Conservation (phyloP, 495 filamentous ascomycete species). For the Pyrenula aspistea region DNA sequence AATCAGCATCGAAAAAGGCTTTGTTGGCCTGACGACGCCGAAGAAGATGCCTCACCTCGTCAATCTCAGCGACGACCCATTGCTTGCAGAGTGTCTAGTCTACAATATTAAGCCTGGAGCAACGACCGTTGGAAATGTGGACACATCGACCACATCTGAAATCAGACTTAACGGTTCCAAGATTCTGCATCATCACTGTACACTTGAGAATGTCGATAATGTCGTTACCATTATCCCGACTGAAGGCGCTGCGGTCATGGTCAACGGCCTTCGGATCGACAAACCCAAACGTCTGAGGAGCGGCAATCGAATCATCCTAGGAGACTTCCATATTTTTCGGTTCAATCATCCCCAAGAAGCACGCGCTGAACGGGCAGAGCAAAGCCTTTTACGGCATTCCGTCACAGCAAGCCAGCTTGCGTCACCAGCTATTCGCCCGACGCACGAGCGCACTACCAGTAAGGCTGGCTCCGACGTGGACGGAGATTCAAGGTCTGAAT, state of each 20-base stretch:
- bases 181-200: constrained; percentile 85
- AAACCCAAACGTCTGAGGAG: constrained; percentile 76
- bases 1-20: constrained; percentile 98
- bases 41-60: constrained; percentile 99
- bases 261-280: constrained; percentile 81
- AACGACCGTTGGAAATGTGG: constrained; percentile 86
- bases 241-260: constrained; percentile 90
- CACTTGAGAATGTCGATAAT: constrained; percentile 84
- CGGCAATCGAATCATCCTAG: constrained; percentile 88
- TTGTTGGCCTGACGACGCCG: constrained; percentile 86
- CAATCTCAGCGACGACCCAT: constrained; percentile 91
- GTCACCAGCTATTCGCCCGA: constrained; percentile 54
- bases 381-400: constrained; percentile 80
- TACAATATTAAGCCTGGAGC: constrained; percentile 96
- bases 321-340: constrained; percentile 97
- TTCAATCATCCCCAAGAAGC: constrained; percentile 98
- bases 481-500: constrained; percentile 61
- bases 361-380: constrained; percentile 79
- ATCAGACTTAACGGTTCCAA: constrained; percentile 90
- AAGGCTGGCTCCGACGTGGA: constrained; percentile 61
- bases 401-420: constrained; percentile 71
- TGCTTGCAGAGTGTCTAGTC: constrained; percentile 91
- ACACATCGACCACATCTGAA: constrained; percentile 66
- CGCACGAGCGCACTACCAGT: constrained; percentile 68
- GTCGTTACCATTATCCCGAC: constrained; percentile 80